Conservation (phyloP, 345 rosid species). For the Camelina sativa region DNA sequence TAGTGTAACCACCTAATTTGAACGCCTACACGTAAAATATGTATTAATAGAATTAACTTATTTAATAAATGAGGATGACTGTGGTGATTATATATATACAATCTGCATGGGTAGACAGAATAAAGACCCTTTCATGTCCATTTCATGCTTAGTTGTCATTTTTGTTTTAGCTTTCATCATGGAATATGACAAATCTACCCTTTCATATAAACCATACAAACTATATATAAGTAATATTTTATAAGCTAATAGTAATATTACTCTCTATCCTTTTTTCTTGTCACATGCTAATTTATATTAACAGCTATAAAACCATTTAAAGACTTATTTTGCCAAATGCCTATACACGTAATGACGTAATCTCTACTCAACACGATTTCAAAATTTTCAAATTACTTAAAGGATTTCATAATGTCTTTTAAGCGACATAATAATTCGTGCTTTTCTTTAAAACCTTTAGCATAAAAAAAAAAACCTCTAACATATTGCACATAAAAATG, state of each 20-base stretch:
- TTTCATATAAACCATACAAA: constrained; percentile 2
- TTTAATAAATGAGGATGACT: constrained; percentile 24
- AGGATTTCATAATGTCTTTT: not conserved
- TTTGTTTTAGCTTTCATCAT: constrained; percentile 26
- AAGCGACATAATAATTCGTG: no score
- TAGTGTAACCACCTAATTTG: constrained; percentile 43
- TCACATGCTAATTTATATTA: constrained; percentile 6
- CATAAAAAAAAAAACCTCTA: no score
- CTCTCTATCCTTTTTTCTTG: not conserved
- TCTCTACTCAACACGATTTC: not conserved
- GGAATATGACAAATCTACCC: constrained; percentile 22
- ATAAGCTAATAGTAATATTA: not conserved
- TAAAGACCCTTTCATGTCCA: constrained; percentile 40
- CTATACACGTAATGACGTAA: not conserved
- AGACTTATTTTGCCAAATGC: not conserved
- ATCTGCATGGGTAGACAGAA: constrained; percentile 39
- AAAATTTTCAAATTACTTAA: not conserved
- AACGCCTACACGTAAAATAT: constrained; percentile 21
- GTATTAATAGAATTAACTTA: not conserved
- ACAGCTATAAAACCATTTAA: not conserved
- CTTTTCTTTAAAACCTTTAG: no score
- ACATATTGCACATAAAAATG: no score
- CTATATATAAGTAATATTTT: not conserved
- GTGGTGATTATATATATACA: constrained; percentile 23
- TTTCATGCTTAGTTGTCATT: constrained; percentile 45